Percentiles rank a stretch among this genome's conserved stretches.
These are phyloP conservation scores for Pancytospora philotis DNA, from an alignment of 371 early-diverging fungal genomes.

Conservation along the genomic window DNA sequence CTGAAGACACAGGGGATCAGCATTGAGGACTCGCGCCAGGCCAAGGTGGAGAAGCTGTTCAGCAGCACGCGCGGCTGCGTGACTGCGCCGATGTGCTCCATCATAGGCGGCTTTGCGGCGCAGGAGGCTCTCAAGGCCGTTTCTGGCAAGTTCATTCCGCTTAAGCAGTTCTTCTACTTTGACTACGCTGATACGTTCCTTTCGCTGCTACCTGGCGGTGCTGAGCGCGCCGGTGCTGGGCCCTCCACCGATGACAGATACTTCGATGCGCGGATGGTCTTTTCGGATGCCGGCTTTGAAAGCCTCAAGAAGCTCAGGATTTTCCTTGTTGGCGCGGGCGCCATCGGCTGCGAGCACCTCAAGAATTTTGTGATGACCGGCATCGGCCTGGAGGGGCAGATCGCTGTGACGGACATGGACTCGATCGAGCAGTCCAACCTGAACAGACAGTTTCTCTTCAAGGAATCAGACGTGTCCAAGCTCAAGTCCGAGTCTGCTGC, in stretches of 20 bases:
- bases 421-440: conserved; percentile 90
- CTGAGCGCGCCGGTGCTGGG: not conserved
- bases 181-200: conserved; percentile 88
- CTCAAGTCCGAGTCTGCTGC: conserved; percentile 87
- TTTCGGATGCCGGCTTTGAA: conserved; percentile 77
- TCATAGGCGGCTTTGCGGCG: conserved; percentile 91
- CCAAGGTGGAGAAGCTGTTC: conserved; percentile 9
- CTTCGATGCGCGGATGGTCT: conserved; percentile 81
- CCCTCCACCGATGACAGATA: conserved; percentile 67
- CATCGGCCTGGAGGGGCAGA: conserved; percentile 70
- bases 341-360: conserved; percentile 99
- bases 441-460: conserved; percentile 92
- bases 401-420: conserved; percentile 96
- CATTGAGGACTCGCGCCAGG: not conserved
- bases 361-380: conserved; percentile 99
- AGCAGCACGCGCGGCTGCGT: conserved; percentile 1
- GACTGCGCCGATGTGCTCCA: conserved; percentile 85
- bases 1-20: not conserved
- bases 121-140: conserved; percentile 92
- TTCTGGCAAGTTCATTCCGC: conserved; percentile 88
- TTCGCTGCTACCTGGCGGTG: conserved; percentile 52
- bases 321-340: conserved; percentile 97
- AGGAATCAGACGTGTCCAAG: conserved; percentile 75
- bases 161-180: conserved; percentile 87
- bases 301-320: conserved; percentile 72